These are phyloP conservation scores for Perkinsus olseni DNA, from an alignment of 169 alveolate genomes.

Conservation along the genomic window DNA sequence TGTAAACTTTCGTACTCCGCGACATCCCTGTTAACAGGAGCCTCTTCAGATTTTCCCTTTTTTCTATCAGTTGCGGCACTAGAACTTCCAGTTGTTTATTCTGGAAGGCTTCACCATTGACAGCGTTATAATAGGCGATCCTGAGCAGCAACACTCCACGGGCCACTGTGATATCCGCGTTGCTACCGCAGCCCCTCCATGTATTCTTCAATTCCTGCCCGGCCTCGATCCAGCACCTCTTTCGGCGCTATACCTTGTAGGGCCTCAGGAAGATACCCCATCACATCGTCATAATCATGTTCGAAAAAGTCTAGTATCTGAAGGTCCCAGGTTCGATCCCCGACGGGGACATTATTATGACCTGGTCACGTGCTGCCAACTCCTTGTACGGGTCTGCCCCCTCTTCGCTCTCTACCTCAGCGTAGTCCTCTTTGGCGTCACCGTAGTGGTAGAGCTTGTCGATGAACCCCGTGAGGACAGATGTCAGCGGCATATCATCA, in stretches of 20 bases:
- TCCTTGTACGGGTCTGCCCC: not conserved
- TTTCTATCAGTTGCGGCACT: not conserved
- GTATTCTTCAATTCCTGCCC: not conserved
- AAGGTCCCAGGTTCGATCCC: not conserved
- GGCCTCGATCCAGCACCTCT: not conserved
- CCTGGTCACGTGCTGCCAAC: not conserved
- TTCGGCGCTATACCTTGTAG: not conserved
- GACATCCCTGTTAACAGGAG: not conserved
- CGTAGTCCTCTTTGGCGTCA: not conserved
- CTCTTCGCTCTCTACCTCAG: not conserved
- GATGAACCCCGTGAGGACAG: not conserved
- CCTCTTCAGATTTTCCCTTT: not conserved
- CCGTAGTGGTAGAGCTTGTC: not conserved
- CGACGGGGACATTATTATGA: not conserved
- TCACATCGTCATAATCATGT: not conserved
- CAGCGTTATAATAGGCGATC: not conserved
- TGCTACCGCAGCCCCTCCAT: not conserved
- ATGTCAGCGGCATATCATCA: not conserved
- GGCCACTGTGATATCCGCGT: not conserved
- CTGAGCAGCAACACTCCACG: not conserved
- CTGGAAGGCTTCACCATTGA: not conserved
- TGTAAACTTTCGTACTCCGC: not conserved
- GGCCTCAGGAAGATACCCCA: not conserved
- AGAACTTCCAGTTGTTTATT: not conserved
- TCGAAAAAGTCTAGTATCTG: not conserved